A percentile compares a stretch with the other conserved stretches of the same genome.
Evolutionary conservation across 805 yeast species (phyloP).

Genomic region (Saccharomyces paradoxus): DNA sequence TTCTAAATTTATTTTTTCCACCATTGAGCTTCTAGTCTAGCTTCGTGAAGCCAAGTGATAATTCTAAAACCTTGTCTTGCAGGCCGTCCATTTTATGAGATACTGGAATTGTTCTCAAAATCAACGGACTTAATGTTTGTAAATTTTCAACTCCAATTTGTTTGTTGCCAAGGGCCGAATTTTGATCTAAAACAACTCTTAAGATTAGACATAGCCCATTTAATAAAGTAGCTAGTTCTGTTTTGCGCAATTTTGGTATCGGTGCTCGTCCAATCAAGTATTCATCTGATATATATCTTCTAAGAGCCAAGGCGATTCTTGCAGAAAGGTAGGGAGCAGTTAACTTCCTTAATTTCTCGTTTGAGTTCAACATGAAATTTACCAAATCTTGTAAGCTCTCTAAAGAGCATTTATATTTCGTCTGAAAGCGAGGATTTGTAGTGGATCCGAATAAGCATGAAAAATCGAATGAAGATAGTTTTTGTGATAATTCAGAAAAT

Average conservation of each 20-base stretch:
- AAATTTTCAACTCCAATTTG: constrained; percentile 9
- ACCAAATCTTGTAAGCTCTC: constrained; percentile 50
- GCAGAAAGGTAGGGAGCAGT: constrained; percentile 44
- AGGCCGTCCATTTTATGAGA: constrained; percentile 27
- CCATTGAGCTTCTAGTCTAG: constrained; percentile 11
- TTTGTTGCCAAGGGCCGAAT: neutral
- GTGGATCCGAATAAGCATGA: constrained; percentile 59
- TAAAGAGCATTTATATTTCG: constrained; percentile 43
- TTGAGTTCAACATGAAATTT: constrained; percentile 27
- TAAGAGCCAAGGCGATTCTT: constrained; percentile 52
- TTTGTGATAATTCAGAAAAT: constrained; percentile 33
- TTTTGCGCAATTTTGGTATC: constrained; percentile 52
- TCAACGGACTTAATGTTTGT: constrained; percentile 22
- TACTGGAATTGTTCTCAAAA: constrained; percentile 27
- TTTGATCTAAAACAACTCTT: constrained; percentile 1
- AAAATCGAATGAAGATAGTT: constrained; percentile 36
- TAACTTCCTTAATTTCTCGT: constrained; percentile 17
- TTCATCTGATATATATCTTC: constrained; percentile 57
- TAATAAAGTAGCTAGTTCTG: constrained; percentile 47
- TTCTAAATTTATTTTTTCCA: neutral
- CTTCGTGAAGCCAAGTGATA: constrained; percentile 24
- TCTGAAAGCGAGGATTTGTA: constrained; percentile 35
- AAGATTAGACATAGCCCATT: constrained; percentile 35
- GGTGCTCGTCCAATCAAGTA: constrained; percentile 56
- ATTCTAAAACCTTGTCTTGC: constrained; percentile 21